These are phyloP conservation scores for Pseudozyma tsukubaensis DNA, from an alignment of 1,284 basidiomycete species.

Conservation along the genomic window DNA sequence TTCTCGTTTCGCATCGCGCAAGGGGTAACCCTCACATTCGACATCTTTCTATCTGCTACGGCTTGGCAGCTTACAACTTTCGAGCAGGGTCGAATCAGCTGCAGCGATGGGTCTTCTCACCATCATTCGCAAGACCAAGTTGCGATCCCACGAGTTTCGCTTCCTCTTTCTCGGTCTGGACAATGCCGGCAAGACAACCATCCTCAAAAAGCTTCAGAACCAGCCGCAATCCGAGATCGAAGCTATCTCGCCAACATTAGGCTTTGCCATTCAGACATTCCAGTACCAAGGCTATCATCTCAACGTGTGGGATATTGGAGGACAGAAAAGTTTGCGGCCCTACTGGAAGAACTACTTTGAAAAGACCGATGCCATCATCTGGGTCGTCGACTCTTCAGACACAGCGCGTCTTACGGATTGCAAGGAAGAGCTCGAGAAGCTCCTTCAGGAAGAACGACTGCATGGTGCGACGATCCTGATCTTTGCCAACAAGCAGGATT, in stretches of 20 bases:
- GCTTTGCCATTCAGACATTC: conserved; percentile 99
- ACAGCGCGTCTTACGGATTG: conserved; percentile 89
- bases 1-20: no score
- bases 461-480: conserved; percentile 93
- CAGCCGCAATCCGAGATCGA: conserved; percentile 80
- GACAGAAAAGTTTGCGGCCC: conserved; percentile 91
- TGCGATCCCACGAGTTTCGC: conserved; percentile 80
- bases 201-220: conserved; percentile 90
- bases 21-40: no score
- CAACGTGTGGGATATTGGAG: conserved; percentile 86
- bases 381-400: conserved; percentile 98
- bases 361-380: conserved; percentile 95
- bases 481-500: conserved; percentile 99
- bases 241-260: conserved; percentile 83
- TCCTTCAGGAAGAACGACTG: conserved; percentile 92
- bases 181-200: conserved; percentile 98
- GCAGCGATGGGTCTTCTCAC: conserved; percentile 81
- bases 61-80: no score
- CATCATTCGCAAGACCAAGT: conserved; percentile 93
- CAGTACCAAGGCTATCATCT: conserved; percentile 80
- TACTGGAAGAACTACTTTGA: conserved; percentile 99
- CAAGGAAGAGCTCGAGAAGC: conserved; percentile 82
- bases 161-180: conserved; percentile 99
- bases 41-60: no score
- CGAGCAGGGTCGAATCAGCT: no score